Evolutionary conservation across 1,284 basidiomycete genomes (phyloP), one percentile per base, ranked within the genome.

Genomic region (Tilletia setariae): DNA sequence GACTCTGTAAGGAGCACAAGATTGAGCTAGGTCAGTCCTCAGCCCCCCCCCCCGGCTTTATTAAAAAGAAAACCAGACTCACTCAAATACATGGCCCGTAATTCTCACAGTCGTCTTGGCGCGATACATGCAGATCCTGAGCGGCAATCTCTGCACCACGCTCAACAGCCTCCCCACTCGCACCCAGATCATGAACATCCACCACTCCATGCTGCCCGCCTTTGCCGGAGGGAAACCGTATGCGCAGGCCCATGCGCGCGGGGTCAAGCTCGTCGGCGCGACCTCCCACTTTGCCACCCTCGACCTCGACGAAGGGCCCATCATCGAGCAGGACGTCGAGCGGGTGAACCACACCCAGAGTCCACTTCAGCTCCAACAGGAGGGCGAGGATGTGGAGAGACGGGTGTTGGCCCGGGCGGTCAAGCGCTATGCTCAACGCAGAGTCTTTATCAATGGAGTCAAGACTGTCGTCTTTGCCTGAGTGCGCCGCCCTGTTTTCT

Each of bases 191-290:
- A 81, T 81, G 70, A 81, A 81, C 71, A 81, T 81, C 53, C 79
- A 81, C 71, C 79, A 79, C 70, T 72, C 69, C n/a, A 79, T 80
- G 77, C 68, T 81, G 53, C 79, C 79, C 28, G 76, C 77, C 32
- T 81, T 81, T 71, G 79, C 78, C 64, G 77, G 77, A 21, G 78
- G 78, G 0, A 79, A 77, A 65, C 80, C 80, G 13, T 82, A 82
- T 65, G 78, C 79, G 63, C 80, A 82, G 72, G 80, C 80, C 4
- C 77, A 75, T 66, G 75, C 73, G 47, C 67, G 79, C 32, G 80
- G 80, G 9, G 76, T 79, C 47, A 81, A 81, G 68, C 65, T 81
- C 35, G 81, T 81, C 23, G 79, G 79, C 59, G 80, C 80, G 8
- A 82, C 80, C 8, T 76, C 79, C 2, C 80, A 82, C 68, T 75